Conservation (phyloP, 371 early-diverging fungal genomes). For the Syncephalastrum monosporum region DNA sequence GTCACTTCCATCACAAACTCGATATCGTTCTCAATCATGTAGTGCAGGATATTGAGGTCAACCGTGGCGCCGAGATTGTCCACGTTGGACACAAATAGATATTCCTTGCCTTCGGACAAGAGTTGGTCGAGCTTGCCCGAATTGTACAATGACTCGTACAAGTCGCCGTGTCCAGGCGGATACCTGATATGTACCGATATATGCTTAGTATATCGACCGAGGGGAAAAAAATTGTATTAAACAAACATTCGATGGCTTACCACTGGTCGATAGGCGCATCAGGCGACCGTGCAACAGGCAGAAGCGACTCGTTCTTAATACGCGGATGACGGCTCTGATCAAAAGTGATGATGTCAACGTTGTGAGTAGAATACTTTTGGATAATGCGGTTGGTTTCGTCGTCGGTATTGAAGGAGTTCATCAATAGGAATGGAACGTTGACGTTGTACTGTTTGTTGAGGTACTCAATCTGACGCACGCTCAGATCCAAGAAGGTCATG, state of each 20-base stretch:
- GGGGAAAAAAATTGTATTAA: no score
- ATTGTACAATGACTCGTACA: slow-evolving; percentile 92
- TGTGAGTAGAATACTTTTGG: slow-evolving; percentile 91
- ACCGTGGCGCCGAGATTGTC: slow-evolving; percentile 99
- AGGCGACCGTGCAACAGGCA: slow-evolving; percentile 80
- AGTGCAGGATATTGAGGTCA: slow-evolving; percentile 90
- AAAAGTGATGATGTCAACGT: slow-evolving; percentile 92
- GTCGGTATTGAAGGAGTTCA: slow-evolving; percentile 99
- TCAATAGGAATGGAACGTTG: slow-evolving; percentile 96
- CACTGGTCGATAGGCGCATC: slow-evolving; percentile 52
- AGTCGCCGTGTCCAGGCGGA: slow-evolving; percentile 99
- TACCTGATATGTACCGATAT: slow-evolving; percentile 43
- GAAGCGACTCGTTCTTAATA: slow-evolving; percentile 89
- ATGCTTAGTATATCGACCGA: no score
- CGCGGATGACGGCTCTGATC: slow-evolving; percentile 97
- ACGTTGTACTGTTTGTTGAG: slow-evolving; percentile 87
- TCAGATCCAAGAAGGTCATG: slow-evolving; percentile 98
- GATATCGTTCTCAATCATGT: slow-evolving; percentile 84
- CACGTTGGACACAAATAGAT: slow-evolving; percentile 98
- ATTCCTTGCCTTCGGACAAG: slow-evolving; percentile 96
- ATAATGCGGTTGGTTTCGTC: slow-evolving; percentile 96
- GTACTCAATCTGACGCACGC: slow-evolving; percentile 98
- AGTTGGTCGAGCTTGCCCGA: slow-evolving; percentile 96
- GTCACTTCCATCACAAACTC: slow-evolving; percentile 99
- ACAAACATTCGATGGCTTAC: slow-evolving; percentile 4